Evolutionary conservation across 2,329 filamentous ascomycete species (phyloP).

Genomic region (Rutstroemia sydowiana): DNA sequence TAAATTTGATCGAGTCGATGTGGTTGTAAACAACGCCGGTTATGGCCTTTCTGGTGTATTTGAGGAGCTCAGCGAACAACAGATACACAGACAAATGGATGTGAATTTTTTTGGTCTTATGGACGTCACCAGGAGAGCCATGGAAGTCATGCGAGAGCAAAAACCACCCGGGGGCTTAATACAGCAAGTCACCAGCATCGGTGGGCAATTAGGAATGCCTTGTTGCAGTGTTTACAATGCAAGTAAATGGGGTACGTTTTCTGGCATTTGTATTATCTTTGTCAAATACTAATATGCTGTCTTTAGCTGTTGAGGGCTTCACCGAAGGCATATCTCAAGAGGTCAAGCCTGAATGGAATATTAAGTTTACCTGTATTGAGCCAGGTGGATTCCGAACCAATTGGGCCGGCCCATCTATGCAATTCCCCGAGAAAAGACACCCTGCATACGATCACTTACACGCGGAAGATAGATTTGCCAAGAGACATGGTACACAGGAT

Average conservation of each 20-base stretch:
- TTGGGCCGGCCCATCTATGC: conserved; percentile 31
- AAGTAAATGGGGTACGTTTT: conserved; percentile 31
- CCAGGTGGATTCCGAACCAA: conserved; percentile 36
- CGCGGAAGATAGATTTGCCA: conserved; percentile 34
- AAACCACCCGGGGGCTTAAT: conserved; percentile 33
- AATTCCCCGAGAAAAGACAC: conserved; percentile 36
- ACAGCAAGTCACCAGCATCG: conserved; percentile 35
- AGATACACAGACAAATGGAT: conserved; percentile 47
- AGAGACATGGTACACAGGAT: conserved; percentile 26
- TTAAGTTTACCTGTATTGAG: conserved; percentile 36
- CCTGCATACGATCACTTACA: conserved; percentile 40
- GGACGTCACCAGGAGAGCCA: conserved; percentile 40
- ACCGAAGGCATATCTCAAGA: conserved; percentile 32
- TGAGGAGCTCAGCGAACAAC: conserved; percentile 42
- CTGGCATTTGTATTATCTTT: too few species aligned
- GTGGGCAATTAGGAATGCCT: conserved; percentile 31
- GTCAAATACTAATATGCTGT: too few species aligned
- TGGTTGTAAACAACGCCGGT: conserved; percentile 55
- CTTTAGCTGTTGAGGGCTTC: conserved; percentile 33
- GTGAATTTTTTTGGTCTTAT: conserved; percentile 53
- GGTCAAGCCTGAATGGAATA: conserved; percentile 32
- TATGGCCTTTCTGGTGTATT: conserved; percentile 47
- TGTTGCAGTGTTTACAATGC: conserved; percentile 33
- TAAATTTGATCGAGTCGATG: conserved; percentile 49
- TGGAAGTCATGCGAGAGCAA: conserved; percentile 31